These are phyloP conservation scores for Sorghum bicolor DNA, from an alignment of 176 grass and related monocot species.

Conservation along the genomic window Sorghum_bicolor_NCBIv3 NC_012870.2:8001001-8001500, in stretches of 20 bases:
- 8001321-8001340: not conserved
- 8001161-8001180: not conserved
- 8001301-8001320: conserved; percentile 29
- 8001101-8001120: conserved; percentile 40
- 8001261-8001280: not conserved
- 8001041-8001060: conserved; percentile 11
- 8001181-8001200: conserved; percentile 11
- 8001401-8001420: conserved; percentile 27
- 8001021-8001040: not conserved
- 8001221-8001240: conserved; percentile 2
- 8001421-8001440: not conserved
- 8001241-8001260: not conserved
- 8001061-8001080: not conserved
- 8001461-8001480: not conserved
- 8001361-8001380: conserved; percentile 30
- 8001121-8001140: not conserved
- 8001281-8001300: conserved; percentile 8
- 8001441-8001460: not conserved
- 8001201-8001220: not conserved
- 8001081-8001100: not conserved
- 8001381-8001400: not conserved
- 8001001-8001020: not conserved
- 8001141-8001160: not conserved
- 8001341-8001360: not conserved
- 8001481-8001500: not conserved